Conservation (phyloP, 1,284 basidiomycete species). For the Cutaneotrichosporon spelunceum region DNA sequence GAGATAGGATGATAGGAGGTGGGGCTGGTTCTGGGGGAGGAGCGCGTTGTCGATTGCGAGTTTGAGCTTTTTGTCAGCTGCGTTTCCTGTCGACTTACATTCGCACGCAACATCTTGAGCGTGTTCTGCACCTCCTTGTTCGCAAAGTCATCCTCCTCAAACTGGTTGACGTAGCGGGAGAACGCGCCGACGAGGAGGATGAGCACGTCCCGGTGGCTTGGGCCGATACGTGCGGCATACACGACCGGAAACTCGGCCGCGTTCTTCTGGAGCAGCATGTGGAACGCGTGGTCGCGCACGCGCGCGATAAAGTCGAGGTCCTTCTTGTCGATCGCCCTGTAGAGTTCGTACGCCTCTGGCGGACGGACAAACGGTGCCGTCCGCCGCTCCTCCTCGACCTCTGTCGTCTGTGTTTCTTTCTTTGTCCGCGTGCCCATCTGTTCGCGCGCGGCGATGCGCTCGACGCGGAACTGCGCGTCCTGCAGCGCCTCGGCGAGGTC, state of each 20-base stretch:
- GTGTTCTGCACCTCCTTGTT: slow-evolving; percentile 45
- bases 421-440: slow-evolving; percentile 34
- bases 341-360: slow-evolving; percentile 52
- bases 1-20: slow-evolving; percentile 49
- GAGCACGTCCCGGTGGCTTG: slow-evolving; percentile 46
- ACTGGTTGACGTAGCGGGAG: slow-evolving; percentile 48
- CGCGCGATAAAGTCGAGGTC: slow-evolving; percentile 51
- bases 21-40: slow-evolving; percentile 31
- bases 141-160: slow-evolving; percentile 48
- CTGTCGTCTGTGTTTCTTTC: slow-evolving; percentile 7
- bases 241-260: slow-evolving; percentile 51
- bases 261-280: slow-evolving; percentile 48
- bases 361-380: slow-evolving; percentile 39
- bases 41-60: slow-evolving; percentile 51
- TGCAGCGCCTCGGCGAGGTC: slow-evolving; percentile 48
- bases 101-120: slow-evolving; percentile 46
- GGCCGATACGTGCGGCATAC: slow-evolving; percentile 48
- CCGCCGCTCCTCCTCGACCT: slow-evolving; percentile 10
- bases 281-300: slow-evolving; percentile 50
- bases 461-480: slow-evolving; percentile 40
- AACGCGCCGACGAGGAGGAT: slow-evolving; percentile 49
- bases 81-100: slow-evolving; percentile 31
- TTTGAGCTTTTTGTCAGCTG: slow-evolving; percentile 42
- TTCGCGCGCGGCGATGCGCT: slow-evolving; percentile 32
- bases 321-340: slow-evolving; percentile 50